Conservation (phyloP, 495 filamentous ascomycete genomes). For the Durotheca rogersii region DNA sequence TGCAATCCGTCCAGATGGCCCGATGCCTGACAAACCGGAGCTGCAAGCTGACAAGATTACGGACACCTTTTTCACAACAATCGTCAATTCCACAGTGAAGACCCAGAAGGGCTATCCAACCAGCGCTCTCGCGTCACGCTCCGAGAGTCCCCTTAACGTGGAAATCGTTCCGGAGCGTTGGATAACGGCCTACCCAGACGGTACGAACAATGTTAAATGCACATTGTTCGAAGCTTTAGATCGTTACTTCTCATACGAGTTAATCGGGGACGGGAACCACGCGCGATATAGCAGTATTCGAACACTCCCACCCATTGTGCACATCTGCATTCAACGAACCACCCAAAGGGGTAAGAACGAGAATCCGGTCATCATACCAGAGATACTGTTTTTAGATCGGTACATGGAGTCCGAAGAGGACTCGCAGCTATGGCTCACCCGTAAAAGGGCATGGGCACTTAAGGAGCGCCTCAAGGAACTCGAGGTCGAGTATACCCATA, state of each 20-base stretch:
- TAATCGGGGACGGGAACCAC: slow-evolving; percentile 61
- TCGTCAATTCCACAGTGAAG: slow-evolving; percentile 45
- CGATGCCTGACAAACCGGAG: slow-evolving; percentile 56
- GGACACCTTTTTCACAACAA: slow-evolving; percentile 54
- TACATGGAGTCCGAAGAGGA: slow-evolving; percentile 71
- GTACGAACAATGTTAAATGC: slow-evolving; percentile 37
- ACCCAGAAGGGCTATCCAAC: slow-evolving; percentile 20
- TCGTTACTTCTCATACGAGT: slow-evolving; percentile 76
- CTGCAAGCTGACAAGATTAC: slow-evolving; percentile 75
- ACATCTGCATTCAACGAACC: slow-evolving; percentile 83
- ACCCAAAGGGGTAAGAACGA: slow-evolving; percentile 72
- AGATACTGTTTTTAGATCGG: slow-evolving; percentile 82
- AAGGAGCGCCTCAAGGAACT: slow-evolving; percentile 62
- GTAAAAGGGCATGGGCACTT: slow-evolving; percentile 71
- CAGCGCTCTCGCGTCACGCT: not conserved
- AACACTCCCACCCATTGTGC: slow-evolving; percentile 76
- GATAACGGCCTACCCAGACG: slow-evolving; percentile 41
- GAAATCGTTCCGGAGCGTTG: slow-evolving; percentile 40
- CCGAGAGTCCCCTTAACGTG: slow-evolving; percentile 31
- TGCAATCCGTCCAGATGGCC: slow-evolving; percentile 67
- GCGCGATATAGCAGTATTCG: slow-evolving; percentile 76
- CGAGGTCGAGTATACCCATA: slow-evolving; percentile 31
- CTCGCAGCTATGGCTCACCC: slow-evolving; percentile 58
- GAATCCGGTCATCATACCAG: slow-evolving; percentile 70
- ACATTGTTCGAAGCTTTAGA: slow-evolving; percentile 84